Evolutionary conservation across 2,329 filamentous ascomycete genomes (phyloP), one percentile per base, ranked within the genome.

Genomic region (Hymenoscyphus albidus): DNA sequence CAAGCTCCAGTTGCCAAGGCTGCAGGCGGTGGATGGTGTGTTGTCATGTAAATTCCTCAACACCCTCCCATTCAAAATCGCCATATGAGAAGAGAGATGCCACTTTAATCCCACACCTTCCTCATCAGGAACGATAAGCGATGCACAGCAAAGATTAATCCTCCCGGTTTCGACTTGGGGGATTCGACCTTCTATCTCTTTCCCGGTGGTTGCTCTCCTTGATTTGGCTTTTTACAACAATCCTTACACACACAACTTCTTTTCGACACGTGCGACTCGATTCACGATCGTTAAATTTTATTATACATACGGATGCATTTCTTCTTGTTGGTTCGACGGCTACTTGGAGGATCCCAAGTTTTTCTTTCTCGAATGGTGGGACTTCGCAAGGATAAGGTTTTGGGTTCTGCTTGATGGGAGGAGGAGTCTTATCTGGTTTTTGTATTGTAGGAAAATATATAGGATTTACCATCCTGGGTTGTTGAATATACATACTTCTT

Each of bases 1-100:
- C 55, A 57, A 57, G 55, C 55, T 57, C 55, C 55, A 57, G 55
- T 57, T 57, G 55, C 31, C 55, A 57, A 57, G 55, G 55, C 55
- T 38, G 55, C 55, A 32, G 55, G 55, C 32, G 31, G 55, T 57
- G 55, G 55, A 57, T 57, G 27, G 31, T 57, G 55, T 38, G 55
- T 57, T 57, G 31, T 57, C 55, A 57, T 57, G 55, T 57, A 57
- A 57, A 38, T 38, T 18, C 55, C 31, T 18, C 32, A 57, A 27
- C 48, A 54, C 18, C 48, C 18, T 22, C 44, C 44, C 18, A 18
- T 51, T 22, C 9, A 22, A 51, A 51, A 51, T 22, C 22, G 48
- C 22, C 48, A 13, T 35, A 35, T 35, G 48, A 22, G 48, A 54
- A 27, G 18, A 27, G 18, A 13, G 3, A 0, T 54, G 22, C 18